Conservation (phyloP, 192 early-diverging fungal species). For the Backusella macrospora region DNA sequence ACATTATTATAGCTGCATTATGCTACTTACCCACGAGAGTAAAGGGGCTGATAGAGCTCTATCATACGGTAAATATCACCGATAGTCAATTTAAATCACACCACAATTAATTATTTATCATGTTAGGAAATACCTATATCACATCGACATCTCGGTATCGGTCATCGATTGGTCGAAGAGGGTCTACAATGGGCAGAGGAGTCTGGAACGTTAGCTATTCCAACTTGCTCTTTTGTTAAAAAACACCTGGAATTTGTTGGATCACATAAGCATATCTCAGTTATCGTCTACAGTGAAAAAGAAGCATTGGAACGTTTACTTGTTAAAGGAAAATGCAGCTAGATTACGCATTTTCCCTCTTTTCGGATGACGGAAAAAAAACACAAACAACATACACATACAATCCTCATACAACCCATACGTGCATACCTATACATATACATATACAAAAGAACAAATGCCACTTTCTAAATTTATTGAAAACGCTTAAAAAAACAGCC, state of each 20-base stretch:
- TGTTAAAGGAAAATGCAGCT: not conserved
- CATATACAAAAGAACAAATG: not conserved
- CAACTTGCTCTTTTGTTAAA: constrained; percentile 32
- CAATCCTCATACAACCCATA: no score
- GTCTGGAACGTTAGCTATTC: constrained; percentile 16
- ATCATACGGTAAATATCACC: constrained; percentile 16
- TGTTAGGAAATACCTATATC: constrained; percentile 32
- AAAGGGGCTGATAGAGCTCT: constrained; percentile 3
- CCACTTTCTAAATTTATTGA: no score
- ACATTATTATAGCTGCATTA: constrained; percentile 18
- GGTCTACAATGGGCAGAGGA: constrained; percentile 27
- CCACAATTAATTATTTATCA: not conserved
- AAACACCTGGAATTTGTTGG: constrained; percentile 18
- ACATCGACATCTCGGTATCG: constrained; percentile 26
- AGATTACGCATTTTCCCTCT: not conserved
- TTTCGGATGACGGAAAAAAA: not conserved
- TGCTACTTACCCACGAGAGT: constrained; percentile 27
- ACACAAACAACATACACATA: not conserved
- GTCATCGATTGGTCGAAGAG: constrained; percentile 12
- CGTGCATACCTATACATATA: not conserved
- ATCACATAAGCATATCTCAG: not conserved
- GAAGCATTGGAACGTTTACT: not conserved
- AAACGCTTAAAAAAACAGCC: not conserved
- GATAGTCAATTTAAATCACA: no score
- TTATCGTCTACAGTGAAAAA: not conserved